Evolutionary conservation across 768 basidiomycete species (phyloP), one percentile per base, ranked within the genome.

Genomic region (Lyophyllum shimeji): DNA sequence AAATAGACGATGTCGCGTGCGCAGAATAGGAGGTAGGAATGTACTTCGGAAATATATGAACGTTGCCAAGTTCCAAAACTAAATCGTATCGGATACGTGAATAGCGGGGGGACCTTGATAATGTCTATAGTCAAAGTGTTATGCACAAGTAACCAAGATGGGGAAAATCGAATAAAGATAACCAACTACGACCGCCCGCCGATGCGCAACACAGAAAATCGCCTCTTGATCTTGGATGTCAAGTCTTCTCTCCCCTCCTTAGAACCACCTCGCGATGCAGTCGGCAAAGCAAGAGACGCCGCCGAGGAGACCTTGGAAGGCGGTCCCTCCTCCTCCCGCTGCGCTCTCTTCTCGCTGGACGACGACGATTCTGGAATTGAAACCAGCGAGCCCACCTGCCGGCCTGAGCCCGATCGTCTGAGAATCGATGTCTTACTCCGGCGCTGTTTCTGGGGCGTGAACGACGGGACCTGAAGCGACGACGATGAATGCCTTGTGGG

Each of bases 201-300:
- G 6, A 58, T 31, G 18, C 60, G 55, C 40, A 61, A 51, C 15
- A 42, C 3, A 5, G 63, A 64, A 23, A 59, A 60, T 7, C 54
- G 63, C 37, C 55, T 64, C 57, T 55, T 64, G 25, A 62, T 44
- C 52, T 55, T 64, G 13, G 56, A 51, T 13, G 48, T 45, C n/a
- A 60, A 37, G 34, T 59, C 40, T n/a, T 27, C 29, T 21, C 53
- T 53, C 13, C 11, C 34, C 34, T 33, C 46, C 24, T 52, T 52
- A 18, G 46, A n/a, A n/a, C n/a, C 51, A 25, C 27, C 33, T 33
- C 31, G 9, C 8, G 25, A 29, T 25, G 9, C 39, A 17, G 44
- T n/a, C 21, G 27, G 47, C 13, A 20, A 51, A 4, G 15, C 39
- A 31, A 47, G 46, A 20, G 53, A 53, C 5, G 46, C 45, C 29